phyloP scores from a whole-genome alignment of 2,329 filamentous ascomycete species.

The Hirsutella minnesotensis region DNA sequence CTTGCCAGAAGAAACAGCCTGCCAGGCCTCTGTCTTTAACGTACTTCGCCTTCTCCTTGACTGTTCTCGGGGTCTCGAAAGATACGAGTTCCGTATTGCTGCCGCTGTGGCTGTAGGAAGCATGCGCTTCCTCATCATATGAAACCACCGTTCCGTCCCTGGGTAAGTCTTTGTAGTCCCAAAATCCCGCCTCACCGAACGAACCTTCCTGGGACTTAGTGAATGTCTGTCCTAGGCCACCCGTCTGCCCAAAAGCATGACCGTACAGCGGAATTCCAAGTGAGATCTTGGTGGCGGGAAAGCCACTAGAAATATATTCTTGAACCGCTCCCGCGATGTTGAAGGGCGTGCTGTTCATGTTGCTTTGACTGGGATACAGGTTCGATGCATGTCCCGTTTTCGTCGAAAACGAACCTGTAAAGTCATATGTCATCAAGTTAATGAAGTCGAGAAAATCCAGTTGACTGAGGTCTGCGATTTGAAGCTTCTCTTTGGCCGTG shows the following conservation, averaged over 20 bases:
- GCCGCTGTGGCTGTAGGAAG: no score
- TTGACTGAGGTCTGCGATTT: constrained; percentile 31
- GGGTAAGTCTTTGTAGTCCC: constrained; percentile 73
- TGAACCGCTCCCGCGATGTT: constrained; percentile 54
- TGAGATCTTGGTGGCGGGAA: constrained; percentile 55
- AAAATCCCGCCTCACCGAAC: constrained; percentile 62
- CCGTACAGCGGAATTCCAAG: constrained; percentile 60
- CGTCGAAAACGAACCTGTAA: constrained; percentile 57
- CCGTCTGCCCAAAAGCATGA: constrained; percentile 26
- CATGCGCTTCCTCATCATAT: no score
- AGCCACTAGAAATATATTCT: constrained; percentile 51
- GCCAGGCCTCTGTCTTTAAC: no score
- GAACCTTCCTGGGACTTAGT: constrained; percentile 50
- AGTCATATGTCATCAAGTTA: constrained; percentile 69
- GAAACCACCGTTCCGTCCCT: constrained; percentile 33
- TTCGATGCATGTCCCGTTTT: constrained; percentile 60
- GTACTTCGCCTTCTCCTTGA: no score
- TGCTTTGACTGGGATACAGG: constrained; percentile 42
- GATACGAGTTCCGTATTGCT: no score
- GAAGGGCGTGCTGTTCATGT: constrained; percentile 54
- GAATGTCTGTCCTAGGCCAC: constrained; percentile 54
- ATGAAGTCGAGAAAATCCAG: constrained; percentile 41
- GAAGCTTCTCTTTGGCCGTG: constrained; percentile 36
- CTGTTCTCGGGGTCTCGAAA: no score
- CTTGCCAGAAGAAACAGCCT: no score